A percentile compares a stretch with the other conserved stretches of the same genome.
These are phyloP conservation scores for Vanrija sp. DNA, from an alignment of 1,284 basidiomycete species.

Conservation along the genomic window DNA sequence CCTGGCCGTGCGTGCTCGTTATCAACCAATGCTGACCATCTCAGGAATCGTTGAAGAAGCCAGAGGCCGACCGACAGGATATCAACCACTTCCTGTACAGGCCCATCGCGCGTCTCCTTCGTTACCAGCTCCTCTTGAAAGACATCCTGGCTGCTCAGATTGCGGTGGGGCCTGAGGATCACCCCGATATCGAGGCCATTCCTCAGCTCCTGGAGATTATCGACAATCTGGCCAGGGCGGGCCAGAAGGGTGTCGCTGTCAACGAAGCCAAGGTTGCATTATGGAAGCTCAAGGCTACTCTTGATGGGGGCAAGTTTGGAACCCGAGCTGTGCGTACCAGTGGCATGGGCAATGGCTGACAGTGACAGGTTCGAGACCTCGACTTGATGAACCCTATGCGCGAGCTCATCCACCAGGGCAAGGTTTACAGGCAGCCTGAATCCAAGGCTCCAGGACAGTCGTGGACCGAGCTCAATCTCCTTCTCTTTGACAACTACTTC, in stretches of 20 bases:
- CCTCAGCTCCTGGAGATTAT: constrained; percentile 80
- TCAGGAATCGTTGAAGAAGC: constrained; percentile 30
- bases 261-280: constrained; percentile 81
- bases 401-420: constrained; percentile 75
- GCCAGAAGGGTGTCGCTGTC: constrained; percentile 73
- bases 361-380: constrained; percentile 61
- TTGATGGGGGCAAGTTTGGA: constrained; percentile 64
- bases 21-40: neutral
- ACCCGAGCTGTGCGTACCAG: constrained; percentile 56
- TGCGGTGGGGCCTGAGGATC: constrained; percentile 60
- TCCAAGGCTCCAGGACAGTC: constrained; percentile 61
- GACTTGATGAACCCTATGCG: constrained; percentile 78
- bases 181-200: constrained; percentile 74
- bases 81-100: constrained; percentile 86
- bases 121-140: constrained; percentile 81
- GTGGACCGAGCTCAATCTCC: constrained; percentile 79
- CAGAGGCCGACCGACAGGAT: constrained; percentile 60
- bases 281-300: constrained; percentile 69
- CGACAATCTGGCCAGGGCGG: constrained; percentile 75
- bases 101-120: constrained; percentile 79
- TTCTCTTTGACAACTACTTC: constrained; percentile 89
- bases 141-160: constrained; percentile 60
- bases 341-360: no score
- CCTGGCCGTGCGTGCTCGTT: constrained; percentile 61
- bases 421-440: constrained; percentile 76